Base-by-base conservation (phyloP, 75 land plant genomes). In the Isoetes taiwanensis region DNA sequence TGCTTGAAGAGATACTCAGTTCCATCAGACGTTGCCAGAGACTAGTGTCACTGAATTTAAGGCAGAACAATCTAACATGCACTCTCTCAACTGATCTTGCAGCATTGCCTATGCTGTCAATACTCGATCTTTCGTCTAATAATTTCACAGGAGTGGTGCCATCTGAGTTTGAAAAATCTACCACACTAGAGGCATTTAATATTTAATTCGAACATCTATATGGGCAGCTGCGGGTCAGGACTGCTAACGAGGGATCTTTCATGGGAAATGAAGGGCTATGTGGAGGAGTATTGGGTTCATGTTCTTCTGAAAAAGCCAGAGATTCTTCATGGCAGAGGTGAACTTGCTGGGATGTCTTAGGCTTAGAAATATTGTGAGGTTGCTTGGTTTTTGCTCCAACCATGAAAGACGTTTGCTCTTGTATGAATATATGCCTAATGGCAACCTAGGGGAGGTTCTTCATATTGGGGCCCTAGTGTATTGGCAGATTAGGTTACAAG, bases 191-290 rank as follows among this genome's bases (percentile, higher is more conserved):
- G n/a, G n/a, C n/a, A n/a, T 32, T 62, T 26, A 48, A 65, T 59
- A 64, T 65, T n/a, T 65, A 63, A 12, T 65, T 26, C 64, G 59
- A 65, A 43, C 30, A 65, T 25, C 64, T 65, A 9, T 40, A 50
- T 4, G 68, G 68, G n/a, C n/a, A n/a, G n/a, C n/a, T n/a, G n/a
- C n/a, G n/a, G n/a, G n/a, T n/a, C n/a, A n/a, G n/a, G n/a, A n/a
- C n/a, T n/a, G n/a, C n/a, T n/a, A n/a, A n/a, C n/a, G n/a, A 86
- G 83, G 70, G 72, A 72, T 46, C 75, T 86, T 10, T 78, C 76
- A 81, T 73, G 71, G 20, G 65, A 68, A 62, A 42, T 61, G 34
- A 67, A 75, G 32, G 71, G 64, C 50, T 5, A 16, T 10, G 9
- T 23, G 57, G n/a, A 23, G n/a, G n/a, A n/a, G n/a, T n/a, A n/a